A percentile compares a stretch with the other conserved stretches of the same genome.
These are phyloP conservation scores for Colletotrichum sp. DNA, from an alignment of 2,329 filamentous ascomycete species.

Conservation along the genomic window DNA sequence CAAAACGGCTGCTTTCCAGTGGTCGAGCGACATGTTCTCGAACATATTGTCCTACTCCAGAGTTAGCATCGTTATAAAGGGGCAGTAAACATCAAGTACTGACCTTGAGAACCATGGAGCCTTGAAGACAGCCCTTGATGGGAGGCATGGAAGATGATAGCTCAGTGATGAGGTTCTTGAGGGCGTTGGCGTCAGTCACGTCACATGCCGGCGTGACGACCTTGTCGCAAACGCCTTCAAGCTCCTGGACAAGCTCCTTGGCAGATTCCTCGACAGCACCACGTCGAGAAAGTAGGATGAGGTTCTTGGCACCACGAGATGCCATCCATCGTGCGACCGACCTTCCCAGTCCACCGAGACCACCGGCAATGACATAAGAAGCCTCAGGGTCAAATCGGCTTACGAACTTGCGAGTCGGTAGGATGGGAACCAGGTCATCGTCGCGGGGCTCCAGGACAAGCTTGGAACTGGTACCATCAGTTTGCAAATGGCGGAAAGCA, in stretches of 20 bases:
- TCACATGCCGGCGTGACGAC: slow-evolving; percentile 23
- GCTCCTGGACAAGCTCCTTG: slow-evolving; percentile 20
- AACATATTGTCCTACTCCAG: slow-evolving; percentile 14
- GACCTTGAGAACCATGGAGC: slow-evolving; percentile 26
- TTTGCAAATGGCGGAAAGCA: slow-evolving; percentile 26
- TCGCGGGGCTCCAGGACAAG: not conserved
- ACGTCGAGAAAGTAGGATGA: slow-evolving; percentile 34
- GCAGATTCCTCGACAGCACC: slow-evolving; percentile 25
- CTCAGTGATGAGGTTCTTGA: not conserved
- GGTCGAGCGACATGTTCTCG: slow-evolving; percentile 18
- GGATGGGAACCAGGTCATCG: not conserved
- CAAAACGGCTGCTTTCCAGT: slow-evolving; percentile 20
- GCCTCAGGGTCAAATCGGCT: slow-evolving; percentile 12
- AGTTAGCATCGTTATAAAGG: not conserved
- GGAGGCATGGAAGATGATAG: not conserved
- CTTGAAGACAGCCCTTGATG: slow-evolving; percentile 18
- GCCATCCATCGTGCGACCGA: slow-evolving; percentile 29
- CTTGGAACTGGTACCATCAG: not conserved
- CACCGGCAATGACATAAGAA: slow-evolving; percentile 15
- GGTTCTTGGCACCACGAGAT: slow-evolving; percentile 28
- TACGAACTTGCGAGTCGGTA: not conserved
- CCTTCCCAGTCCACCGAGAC: slow-evolving; percentile 31
- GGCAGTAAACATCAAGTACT: not conserved
- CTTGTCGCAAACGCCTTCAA: slow-evolving; percentile 3
- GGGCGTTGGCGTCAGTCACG: slow-evolving; percentile 10